phyloP scores from a whole-genome alignment of 140 eudicot genomes.

The Flaveria floridana region DNA sequence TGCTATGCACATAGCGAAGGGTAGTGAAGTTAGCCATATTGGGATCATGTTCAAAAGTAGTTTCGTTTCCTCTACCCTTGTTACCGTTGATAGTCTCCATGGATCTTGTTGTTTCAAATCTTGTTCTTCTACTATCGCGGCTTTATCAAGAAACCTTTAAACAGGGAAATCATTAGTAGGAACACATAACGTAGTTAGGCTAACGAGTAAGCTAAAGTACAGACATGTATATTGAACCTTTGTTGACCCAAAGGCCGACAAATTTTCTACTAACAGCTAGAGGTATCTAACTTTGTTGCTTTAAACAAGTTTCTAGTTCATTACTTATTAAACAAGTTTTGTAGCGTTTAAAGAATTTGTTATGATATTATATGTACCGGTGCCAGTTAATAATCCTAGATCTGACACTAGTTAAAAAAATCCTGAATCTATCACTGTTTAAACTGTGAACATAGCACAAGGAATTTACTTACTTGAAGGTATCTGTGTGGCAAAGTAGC shows the following conservation, averaged over 20 bases:
- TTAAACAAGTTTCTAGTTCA: background rate
- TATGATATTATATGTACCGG: background rate
- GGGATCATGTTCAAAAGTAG: conserved; percentile 68
- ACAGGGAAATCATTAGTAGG: background rate
- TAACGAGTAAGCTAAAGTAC: background rate
- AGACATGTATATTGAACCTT: background rate
- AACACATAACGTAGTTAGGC: background rate
- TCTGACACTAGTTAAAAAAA: background rate
- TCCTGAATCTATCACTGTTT: background rate
- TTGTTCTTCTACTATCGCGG: conserved; percentile 55
- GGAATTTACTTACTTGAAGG: conserved; percentile 60
- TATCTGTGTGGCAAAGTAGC: conserved; percentile 58
- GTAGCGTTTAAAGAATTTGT: background rate
- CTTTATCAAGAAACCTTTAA: conserved; percentile 68
- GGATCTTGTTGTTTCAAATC: conserved; percentile 40
- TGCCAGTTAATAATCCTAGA: too few relatives aligned
- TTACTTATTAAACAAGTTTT: background rate
- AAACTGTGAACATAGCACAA: background rate
- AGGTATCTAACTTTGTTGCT: background rate
- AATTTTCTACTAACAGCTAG: background rate
- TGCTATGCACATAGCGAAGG: conserved; percentile 68
- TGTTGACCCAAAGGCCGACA: background rate
- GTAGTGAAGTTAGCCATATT: conserved; percentile 66
- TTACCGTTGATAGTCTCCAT: conserved; percentile 76
- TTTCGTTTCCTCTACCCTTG: conserved; percentile 74